These are phyloP conservation scores for Vitis vinifera DNA, from an alignment of 164 flowering plant species.

Conservation along the genomic window DNA sequence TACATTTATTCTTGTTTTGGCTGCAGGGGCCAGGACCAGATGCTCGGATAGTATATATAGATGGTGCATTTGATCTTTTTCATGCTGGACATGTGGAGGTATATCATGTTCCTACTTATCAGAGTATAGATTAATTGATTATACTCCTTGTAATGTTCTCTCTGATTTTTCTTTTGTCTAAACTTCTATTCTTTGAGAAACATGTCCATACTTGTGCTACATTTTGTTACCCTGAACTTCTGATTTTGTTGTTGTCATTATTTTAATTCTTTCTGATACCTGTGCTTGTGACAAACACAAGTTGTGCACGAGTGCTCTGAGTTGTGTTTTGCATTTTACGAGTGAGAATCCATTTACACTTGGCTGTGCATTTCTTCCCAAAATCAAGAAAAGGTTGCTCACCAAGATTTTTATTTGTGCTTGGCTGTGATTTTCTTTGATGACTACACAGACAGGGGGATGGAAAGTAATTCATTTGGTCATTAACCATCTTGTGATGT, in stretches of 20 bases:
- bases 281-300: background rate
- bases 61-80: conserved; percentile 98
- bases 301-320: background rate
- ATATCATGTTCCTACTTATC: conserved; percentile 7
- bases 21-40: conserved; percentile 86
- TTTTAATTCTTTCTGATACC: no score
- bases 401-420: background rate
- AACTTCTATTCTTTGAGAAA: background rate
- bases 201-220: background rate
- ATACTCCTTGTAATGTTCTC: background rate
- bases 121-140: background rate
- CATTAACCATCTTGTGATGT: conserved; percentile 9
- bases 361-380: no score
- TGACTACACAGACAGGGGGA: background rate
- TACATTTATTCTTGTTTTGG: conserved; percentile 5
- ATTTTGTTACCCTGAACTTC: no score
- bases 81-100: conserved; percentile 99
- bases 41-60: conserved; percentile 89
- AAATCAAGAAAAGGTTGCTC: background rate
- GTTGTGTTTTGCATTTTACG: background rate
- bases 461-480: background rate
- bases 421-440: background rate
- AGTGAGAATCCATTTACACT: background rate
- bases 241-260: no score
- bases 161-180: background rate